Conservation (phyloP, 2,329 filamentous ascomycete species). For the Trichoderma sp. region DNA sequence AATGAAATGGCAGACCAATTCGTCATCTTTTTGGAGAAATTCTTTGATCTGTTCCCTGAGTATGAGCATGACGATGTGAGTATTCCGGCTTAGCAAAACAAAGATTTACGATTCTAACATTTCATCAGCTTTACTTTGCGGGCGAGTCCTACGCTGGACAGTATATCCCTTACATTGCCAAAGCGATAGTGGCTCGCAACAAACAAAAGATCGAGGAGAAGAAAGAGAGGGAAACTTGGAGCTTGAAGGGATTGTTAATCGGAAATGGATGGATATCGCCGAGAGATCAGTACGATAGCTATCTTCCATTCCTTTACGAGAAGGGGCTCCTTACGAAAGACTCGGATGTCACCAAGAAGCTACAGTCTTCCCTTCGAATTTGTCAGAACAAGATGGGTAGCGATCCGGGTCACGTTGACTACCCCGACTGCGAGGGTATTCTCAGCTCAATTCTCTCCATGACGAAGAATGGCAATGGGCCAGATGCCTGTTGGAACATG, state of each 20-base stretch:
- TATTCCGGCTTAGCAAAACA: slow-evolving; percentile 31
- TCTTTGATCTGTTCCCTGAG: slow-evolving; percentile 87
- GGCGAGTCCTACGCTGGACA: slow-evolving; percentile 97
- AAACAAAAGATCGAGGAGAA: slow-evolving; percentile 52
- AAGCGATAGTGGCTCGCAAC: slow-evolving; percentile 86
- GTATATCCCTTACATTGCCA: slow-evolving; percentile 96
- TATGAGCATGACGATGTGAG: slow-evolving; percentile 90
- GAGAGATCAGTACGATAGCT: slow-evolving; percentile 84
- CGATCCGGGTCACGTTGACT: slow-evolving; percentile 61
- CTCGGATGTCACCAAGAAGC: slow-evolving; percentile 62
- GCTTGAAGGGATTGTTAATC: slow-evolving; percentile 82
- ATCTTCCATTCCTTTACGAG: slow-evolving; percentile 80
- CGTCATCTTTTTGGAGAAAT: slow-evolving; percentile 86
- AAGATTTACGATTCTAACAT: not conserved
- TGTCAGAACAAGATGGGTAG: slow-evolving; percentile 67
- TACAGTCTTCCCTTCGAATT: slow-evolving; percentile 70
- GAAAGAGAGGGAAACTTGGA: slow-evolving; percentile 58
- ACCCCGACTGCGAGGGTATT: slow-evolving; percentile 73
- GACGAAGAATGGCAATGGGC: slow-evolving; percentile 60
- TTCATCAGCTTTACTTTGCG: slow-evolving; percentile 78
- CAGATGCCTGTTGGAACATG: slow-evolving; percentile 82
- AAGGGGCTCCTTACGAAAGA: slow-evolving; percentile 72
- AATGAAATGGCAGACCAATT: slow-evolving; percentile 90
- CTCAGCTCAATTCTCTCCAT: slow-evolving; percentile 71
- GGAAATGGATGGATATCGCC: slow-evolving; percentile 98